Base-by-base conservation (phyloP, 139 green algal species). In the Tetradesmus obliquus region DNA sequence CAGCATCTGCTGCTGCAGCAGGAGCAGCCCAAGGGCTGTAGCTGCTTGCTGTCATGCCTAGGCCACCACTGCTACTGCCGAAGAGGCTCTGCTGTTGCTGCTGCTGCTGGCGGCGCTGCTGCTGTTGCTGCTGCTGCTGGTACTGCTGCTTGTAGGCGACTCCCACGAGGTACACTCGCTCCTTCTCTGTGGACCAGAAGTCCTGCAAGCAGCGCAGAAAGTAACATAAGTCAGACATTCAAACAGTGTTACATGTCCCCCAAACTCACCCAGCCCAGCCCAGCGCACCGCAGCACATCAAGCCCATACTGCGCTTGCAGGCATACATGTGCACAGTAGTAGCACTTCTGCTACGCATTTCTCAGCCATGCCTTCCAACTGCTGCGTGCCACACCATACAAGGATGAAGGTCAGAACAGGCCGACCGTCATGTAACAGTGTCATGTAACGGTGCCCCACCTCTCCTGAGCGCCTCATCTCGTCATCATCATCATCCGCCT, bases 81-180 rank as follows among this genome's bases (percentile, higher is more conserved):
- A 90, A 66, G 60, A 83, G 57, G 55, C 82, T 71, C 32, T 45
- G 82, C 51, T 55, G 72, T 60, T 69, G 62, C 51, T 55, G 58
- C 86, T 88, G 62, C 72, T 45, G 55, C 84, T 71, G 62, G 17
- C 76, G 60, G 8, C 58, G 80, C 81, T 81, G 74, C 20, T 60
- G 72, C n/a, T 24, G 79, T 17, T 72, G 55, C 82, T 81, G 80
- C 86, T 91, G 86, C 72, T 76, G 71, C 80, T 88, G 86, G n/a
- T 79, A 62, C 86, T 86, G 79, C 76, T 86, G 76, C 90, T 96
- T 97, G 69, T 96, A 79, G 7, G 91, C 45, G 0, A 94, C 94
- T 3, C 96, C 95, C 79, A 98, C 95, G 24, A 98, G 72, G 84
- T 94, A 97, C 45, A 96, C 96, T 2, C 93, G 92, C 93, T 98